A percentile compares a stretch with the other conserved stretches of the same genome.
These are phyloP conservation scores for Cystobasidium tubakii DNA, from an alignment of 768 basidiomycete genomes.

Conservation along the genomic window DNA sequence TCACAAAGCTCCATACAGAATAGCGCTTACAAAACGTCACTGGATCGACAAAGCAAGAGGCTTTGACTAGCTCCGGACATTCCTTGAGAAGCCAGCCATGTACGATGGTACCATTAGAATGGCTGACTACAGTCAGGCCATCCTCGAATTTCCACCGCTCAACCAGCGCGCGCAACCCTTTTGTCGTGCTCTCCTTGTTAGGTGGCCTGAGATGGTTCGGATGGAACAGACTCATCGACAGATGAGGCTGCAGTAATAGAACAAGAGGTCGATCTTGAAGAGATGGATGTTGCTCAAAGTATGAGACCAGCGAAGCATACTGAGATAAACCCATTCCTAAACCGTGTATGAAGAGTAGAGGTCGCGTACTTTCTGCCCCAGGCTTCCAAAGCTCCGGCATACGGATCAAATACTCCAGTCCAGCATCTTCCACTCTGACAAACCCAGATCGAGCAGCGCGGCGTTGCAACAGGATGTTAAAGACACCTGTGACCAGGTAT, in stretches of 20 bases:
- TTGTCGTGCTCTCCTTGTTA: constrained; percentile 59
- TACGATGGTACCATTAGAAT: constrained; percentile 67
- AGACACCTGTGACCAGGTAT: constrained; percentile 47
- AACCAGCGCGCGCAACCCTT: constrained; percentile 59
- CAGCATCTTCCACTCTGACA: constrained; percentile 50
- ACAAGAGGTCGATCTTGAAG: constrained; percentile 64
- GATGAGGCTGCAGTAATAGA: constrained; percentile 73
- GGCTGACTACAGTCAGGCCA: constrained; percentile 73
- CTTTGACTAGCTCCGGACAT: constrained; percentile 61
- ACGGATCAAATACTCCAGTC: constrained; percentile 70
- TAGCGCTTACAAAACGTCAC: constrained; percentile 43
- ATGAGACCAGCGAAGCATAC: constrained; percentile 47
- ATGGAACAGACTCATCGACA: constrained; percentile 80
- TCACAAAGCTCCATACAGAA: neutral
- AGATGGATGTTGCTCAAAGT: constrained; percentile 51
- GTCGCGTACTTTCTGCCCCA: constrained; percentile 53
- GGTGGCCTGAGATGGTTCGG: constrained; percentile 66
- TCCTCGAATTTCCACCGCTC: constrained; percentile 54
- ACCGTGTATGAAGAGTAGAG: constrained; percentile 79
- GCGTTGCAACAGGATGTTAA: constrained; percentile 37
- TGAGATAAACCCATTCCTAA: constrained; percentile 67
- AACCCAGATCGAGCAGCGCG: constrained; percentile 40
- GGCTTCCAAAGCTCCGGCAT: constrained; percentile 65
- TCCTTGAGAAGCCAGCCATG: constrained; percentile 88
- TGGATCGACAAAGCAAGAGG: constrained; percentile 87